Conservation (phyloP, 129 eudicot genomes). For the Escallonia herrerae region DNA sequence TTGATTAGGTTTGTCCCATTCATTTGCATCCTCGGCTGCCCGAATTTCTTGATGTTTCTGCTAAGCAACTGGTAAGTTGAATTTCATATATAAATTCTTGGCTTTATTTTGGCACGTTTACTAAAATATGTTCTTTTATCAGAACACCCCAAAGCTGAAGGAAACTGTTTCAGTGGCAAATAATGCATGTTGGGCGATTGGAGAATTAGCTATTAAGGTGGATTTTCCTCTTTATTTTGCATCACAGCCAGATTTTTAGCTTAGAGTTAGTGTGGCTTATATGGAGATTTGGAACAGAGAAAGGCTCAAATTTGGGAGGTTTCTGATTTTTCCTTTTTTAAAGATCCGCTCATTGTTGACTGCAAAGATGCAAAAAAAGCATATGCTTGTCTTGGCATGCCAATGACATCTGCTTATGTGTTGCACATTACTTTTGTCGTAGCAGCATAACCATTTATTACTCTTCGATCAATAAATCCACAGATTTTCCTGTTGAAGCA, state of each 20-base stretch:
- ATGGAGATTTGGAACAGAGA: neutral
- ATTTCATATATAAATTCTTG: neutral
- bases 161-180: slow-evolving; percentile 90
- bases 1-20: slow-evolving; percentile 37
- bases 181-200: slow-evolving; percentile 99
- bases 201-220: slow-evolving; percentile 97
- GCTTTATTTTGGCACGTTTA: neutral
- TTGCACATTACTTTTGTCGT: neutral
- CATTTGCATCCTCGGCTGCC: slow-evolving; percentile 32
- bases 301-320: neutral
- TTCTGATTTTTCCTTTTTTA: neutral
- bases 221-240: neutral
- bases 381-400: neutral
- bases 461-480: neutral
- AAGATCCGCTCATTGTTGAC: neutral
- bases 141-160: slow-evolving; percentile 78
- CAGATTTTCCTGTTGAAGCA: too few relatives aligned
- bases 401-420: neutral
- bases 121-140: slow-evolving; percentile 11
- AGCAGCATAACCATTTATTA: neutral
- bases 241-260: neutral
- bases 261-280: neutral
- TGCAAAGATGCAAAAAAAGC: neutral
- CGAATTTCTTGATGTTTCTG: slow-evolving; percentile 38
- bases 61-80: slow-evolving; percentile 45